A percentile compares a stretch with the other conserved stretches of the same genome.
Conservation (phyloP, 345 rosid genomes). For the Moricandia arvensis region DNA sequence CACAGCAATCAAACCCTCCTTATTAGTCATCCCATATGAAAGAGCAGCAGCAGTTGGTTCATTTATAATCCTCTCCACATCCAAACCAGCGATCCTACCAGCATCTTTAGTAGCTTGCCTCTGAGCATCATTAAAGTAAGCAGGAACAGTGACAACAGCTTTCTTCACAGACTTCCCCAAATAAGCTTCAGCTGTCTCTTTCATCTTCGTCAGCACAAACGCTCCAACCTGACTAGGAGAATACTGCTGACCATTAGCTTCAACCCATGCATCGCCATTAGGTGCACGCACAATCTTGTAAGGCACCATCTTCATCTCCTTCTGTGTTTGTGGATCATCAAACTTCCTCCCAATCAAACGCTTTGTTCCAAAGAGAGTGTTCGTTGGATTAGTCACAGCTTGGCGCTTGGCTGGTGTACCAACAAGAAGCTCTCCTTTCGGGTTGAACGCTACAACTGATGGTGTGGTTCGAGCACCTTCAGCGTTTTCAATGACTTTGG, state of each 20-base stretch:
- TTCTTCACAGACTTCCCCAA: slow-evolving; percentile 67
- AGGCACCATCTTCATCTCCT: slow-evolving; percentile 90
- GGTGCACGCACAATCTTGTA: slow-evolving; percentile 84
- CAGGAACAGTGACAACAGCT: slow-evolving; percentile 89
- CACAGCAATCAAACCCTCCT: slow-evolving; percentile 91
- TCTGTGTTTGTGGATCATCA: slow-evolving; percentile 75
- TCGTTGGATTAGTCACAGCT: slow-evolving; percentile 86
- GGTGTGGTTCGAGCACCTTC: slow-evolving; percentile 94
- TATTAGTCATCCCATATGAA: slow-evolving; percentile 87
- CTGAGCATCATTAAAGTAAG: slow-evolving; percentile 94
- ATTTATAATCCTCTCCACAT: slow-evolving; percentile 82
- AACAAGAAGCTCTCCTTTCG: slow-evolving; percentile 74
- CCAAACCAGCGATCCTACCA: slow-evolving; percentile 87
- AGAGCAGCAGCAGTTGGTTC: slow-evolving; percentile 98
- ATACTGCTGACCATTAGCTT: slow-evolving; percentile 74
- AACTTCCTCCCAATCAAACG: slow-evolving; percentile 79
- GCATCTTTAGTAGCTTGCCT: slow-evolving; percentile 97
- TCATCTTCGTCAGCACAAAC: slow-evolving; percentile 77
- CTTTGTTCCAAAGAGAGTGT: slow-evolving; percentile 75
- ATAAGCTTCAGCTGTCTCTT: slow-evolving; percentile 85
- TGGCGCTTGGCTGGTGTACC: slow-evolving; percentile 95
- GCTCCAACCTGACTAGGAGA: slow-evolving; percentile 94
- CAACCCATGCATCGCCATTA: slow-evolving; percentile 96
- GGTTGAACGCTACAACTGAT: slow-evolving; percentile 79
- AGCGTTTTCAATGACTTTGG: slow-evolving; percentile 64